Base-by-base conservation (phyloP, 164 flowering plant species). In the Akebia trifoliata region DNA sequence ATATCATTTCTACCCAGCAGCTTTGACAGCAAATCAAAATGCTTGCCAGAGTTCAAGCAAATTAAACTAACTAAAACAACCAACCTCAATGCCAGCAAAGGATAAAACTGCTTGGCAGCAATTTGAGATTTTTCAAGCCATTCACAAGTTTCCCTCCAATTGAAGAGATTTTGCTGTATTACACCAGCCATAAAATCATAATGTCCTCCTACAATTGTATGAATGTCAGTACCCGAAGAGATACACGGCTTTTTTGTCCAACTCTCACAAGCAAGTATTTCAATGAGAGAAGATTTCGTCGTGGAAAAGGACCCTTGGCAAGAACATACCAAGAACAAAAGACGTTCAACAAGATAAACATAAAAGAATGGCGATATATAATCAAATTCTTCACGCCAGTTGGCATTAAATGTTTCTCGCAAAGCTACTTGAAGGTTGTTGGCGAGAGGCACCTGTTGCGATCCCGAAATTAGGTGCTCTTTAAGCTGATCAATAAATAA, bases 291-390 rank as follows among this genome's bases (percentile, higher is more conserved):
- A 24, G 79, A 72, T 61, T 62, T 76, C 24, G 85, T 72, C 2
- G 84, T 74, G 64, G 65, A 72, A 49, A 75, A 60, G 26, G 3
- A 48, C 0, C 61, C 59, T 22, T 48, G 63, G 24, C 54, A 61
- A 49, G 59, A 60, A 12, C 81, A 72, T 11, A 63, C 70, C 66
- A 75, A 38, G 24, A 81, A 50, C 57, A 77, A n/a, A 45, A 75
- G 76, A 15, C 82, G 78, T 30, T 89, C 91, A 18, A 84, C 30
- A 50, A 82, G 76, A 68, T 77, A 84, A 42, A 84, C 29, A 56
- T 72, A 84, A 69, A 76, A 77, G 47, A 31, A 53, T 3, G 96
- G 96, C 14, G 86, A 71, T 22, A 86, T 78, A 38, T 74, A 78
- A 54, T 77, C 85, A 51, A 4, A 2, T 22, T 55, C 69, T 20